A percentile compares a stretch with the other conserved stretches of the same genome.
These are phyloP conservation scores for Pisolithus albus DNA, from an alignment of 768 basidiomycete species.

Conservation along the genomic window DNA sequence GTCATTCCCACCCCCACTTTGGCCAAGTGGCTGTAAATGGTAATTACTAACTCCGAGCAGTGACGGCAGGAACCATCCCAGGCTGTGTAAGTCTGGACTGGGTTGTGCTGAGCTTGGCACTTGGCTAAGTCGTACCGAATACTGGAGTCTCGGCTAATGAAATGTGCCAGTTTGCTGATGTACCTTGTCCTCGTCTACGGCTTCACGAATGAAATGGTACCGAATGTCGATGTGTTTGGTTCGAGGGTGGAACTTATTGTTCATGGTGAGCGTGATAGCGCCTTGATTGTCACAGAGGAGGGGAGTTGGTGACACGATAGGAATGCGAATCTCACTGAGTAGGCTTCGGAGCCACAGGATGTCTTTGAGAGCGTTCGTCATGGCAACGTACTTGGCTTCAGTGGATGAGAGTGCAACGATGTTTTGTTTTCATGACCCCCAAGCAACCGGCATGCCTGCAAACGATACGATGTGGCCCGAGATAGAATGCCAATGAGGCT, in stretches of 20 bases:
- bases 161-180: too few species aligned
- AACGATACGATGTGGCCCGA: neutral
- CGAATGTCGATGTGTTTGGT: neutral
- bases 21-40: too few species aligned
- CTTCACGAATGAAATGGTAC: neutral
- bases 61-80: too few species aligned
- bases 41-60: too few species aligned
- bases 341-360: neutral
- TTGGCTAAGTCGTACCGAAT: too few species aligned
- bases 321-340: neutral
- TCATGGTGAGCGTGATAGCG: neutral
- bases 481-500: neutral
- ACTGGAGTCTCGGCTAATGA: too few species aligned
- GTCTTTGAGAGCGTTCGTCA: neutral
- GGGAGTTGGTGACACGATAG: neutral
- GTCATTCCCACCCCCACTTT: too few species aligned
- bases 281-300: neutral
- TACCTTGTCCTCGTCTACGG: neutral
- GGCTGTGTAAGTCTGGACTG: too few species aligned
- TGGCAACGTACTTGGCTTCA: neutral
- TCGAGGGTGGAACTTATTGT: constrained; percentile 2
- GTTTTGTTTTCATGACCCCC: neutral
- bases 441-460: neutral
- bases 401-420: neutral
- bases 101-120: too few species aligned